Evolutionary conservation across 768 basidiomycete genomes (phyloP).

Genomic region (Phylloporus arenicola): DNA sequence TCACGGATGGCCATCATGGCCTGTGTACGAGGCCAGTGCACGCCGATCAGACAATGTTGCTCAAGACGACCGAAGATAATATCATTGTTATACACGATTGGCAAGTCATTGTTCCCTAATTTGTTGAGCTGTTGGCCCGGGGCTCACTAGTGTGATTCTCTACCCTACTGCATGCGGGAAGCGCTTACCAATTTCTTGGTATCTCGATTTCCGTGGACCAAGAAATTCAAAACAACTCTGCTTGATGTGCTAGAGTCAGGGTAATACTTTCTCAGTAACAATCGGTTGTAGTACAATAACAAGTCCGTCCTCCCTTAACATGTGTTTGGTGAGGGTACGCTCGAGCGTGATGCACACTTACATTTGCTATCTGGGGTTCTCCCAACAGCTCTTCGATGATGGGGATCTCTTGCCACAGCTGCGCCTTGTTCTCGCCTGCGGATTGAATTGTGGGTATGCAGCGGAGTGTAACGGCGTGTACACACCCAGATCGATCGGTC

Average conservation of each 20-base stretch:
- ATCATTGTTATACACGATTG: not conserved
- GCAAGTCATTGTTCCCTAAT: conserved; percentile 7
- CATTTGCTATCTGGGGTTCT: conserved; percentile 90
- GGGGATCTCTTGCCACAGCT: conserved; percentile 69
- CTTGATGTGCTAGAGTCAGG: conserved; percentile 33
- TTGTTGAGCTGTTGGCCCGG: conserved; percentile 18
- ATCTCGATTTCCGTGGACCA: conserved; percentile 53
- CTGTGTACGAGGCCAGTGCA: too few species aligned
- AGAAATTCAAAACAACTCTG: conserved; percentile 50
- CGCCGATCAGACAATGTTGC: too few species aligned
- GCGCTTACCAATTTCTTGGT: conserved; percentile 56
- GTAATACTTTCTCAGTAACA: conserved; percentile 52
- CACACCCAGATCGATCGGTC: conserved; percentile 81
- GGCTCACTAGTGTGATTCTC: not conserved
- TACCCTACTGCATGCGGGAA: not conserved
- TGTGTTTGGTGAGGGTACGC: not conserved
- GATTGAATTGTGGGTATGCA: not conserved
- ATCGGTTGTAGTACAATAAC: conserved; percentile 72
- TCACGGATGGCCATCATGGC: too few species aligned
- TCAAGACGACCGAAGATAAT: too few species aligned
- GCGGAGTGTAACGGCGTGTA: not conserved
- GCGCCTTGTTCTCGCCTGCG: conserved; percentile 50
- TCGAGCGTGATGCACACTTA: conserved; percentile 31
- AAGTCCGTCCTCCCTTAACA: conserved; percentile 89
- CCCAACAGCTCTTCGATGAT: conserved; percentile 79